phyloP scores from a whole-genome alignment of 2,329 filamentous ascomycete species.

The Teratosphaeria epicoccoides region DNA sequence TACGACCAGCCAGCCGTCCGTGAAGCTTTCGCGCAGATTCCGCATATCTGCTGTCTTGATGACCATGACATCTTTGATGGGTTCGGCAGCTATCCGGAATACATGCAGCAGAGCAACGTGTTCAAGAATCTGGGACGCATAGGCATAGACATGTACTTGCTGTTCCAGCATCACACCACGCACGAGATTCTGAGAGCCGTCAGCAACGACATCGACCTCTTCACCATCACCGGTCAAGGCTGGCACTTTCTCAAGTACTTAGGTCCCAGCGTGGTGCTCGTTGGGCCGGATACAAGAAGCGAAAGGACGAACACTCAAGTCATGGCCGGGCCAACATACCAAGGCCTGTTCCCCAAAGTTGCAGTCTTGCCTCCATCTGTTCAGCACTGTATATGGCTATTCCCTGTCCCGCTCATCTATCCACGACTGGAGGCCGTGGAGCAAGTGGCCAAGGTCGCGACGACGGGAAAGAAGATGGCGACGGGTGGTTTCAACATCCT shows the following conservation, averaged over 20 bases:
- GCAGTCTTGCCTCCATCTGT: slow-evolving; percentile 82
- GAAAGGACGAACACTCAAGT: slow-evolving; percentile 86
- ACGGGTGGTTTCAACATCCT: slow-evolving; percentile 94
- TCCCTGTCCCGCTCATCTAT: slow-evolving; percentile 83
- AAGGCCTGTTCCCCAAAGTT: slow-evolving; percentile 92
- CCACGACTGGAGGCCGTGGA: slow-evolving; percentile 86
- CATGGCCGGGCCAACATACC: slow-evolving; percentile 91
- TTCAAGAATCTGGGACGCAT: slow-evolving; percentile 97
- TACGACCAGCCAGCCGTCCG: slow-evolving; percentile 93
- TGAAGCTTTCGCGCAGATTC: slow-evolving; percentile 95
- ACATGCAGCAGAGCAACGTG: slow-evolving; percentile 95
- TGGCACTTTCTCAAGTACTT: slow-evolving; percentile 99
- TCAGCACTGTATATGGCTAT: slow-evolving; percentile 94
- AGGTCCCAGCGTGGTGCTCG: slow-evolving; percentile 78
- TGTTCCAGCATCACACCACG: slow-evolving; percentile 97
- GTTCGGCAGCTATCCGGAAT: slow-evolving; percentile 91
- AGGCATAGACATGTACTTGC: slow-evolving; percentile 91
- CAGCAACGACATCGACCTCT: slow-evolving; percentile 78
- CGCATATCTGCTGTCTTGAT: slow-evolving; percentile 83
- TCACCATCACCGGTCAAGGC: slow-evolving; percentile 91
- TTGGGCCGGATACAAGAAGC: slow-evolving; percentile 83
- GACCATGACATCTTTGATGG: slow-evolving; percentile 99
- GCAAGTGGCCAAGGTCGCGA: slow-evolving; percentile 79
- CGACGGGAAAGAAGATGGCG: slow-evolving; percentile 91
- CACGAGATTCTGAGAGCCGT: slow-evolving; percentile 86